A percentile compares a stretch with the other conserved stretches of the same genome.
phyloP scores from a whole-genome alignment of 805 yeast species.

The Candida coleopterorum region DNA sequence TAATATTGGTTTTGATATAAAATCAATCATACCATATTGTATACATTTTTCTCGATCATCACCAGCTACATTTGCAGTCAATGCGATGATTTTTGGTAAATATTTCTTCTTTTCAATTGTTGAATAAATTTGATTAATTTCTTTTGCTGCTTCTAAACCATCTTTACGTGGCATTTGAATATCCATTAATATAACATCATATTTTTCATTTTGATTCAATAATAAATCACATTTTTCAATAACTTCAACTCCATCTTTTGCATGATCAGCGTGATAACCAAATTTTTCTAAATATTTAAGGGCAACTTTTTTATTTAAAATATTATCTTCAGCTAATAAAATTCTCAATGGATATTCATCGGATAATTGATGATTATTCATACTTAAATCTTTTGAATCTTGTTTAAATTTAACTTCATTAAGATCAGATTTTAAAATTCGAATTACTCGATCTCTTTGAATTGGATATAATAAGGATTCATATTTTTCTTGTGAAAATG shows the following conservation, averaged over 20 bases:
- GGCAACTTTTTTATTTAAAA: conserved; percentile 47
- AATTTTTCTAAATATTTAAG: conserved; percentile 43
- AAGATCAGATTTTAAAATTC: conserved; percentile 7
- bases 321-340: conserved; percentile 53
- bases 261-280: conserved; percentile 50
- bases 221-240: conserved; percentile 28
- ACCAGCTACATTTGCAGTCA: conserved; percentile 51
- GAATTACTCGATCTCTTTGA: conserved; percentile 20
- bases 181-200: conserved; percentile 54
- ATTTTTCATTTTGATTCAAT: conserved; percentile 23
- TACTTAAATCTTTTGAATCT: not conserved
- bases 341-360: conserved; percentile 38
- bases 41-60: conserved; percentile 47
- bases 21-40: conserved; percentile 49
- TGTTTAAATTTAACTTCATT: too few species aligned
- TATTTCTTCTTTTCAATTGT: conserved; percentile 10
- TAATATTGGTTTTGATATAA: conserved; percentile 48
- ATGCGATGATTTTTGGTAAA: conserved; percentile 41
- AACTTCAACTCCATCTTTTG: conserved; percentile 47
- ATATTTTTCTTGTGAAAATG: conserved; percentile 18
- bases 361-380: not conserved
- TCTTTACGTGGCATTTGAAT: conserved; percentile 53
- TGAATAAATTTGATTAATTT: conserved; percentile 27
- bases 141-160: conserved; percentile 48
- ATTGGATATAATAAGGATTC: conserved; percentile 26